Conservation (phyloP, 371 early-diverging fungal species). For the Mortierella sp. region DNA sequence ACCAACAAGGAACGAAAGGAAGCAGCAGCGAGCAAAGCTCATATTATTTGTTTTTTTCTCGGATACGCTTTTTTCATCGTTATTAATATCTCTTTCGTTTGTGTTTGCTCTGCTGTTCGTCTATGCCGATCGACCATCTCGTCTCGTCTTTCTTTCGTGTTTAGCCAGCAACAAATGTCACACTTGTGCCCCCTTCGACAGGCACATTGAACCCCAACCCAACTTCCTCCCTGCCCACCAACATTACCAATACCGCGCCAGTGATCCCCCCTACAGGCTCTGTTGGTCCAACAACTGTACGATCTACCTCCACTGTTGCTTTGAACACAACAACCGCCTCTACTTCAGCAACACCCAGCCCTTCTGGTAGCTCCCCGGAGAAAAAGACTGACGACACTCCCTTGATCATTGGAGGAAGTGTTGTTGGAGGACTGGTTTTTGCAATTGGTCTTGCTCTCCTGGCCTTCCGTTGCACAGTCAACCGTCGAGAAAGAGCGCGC, state of each 20-base stretch:
- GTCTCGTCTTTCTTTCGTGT: background rate
- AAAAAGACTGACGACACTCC: background rate
- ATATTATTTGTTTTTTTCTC: background rate
- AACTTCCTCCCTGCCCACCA: background rate
- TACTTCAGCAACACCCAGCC: background rate
- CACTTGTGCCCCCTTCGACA: background rate
- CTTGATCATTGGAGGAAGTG: slow-evolving; percentile 24
- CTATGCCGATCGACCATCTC: slow-evolving; percentile 7
- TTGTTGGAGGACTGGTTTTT: slow-evolving; percentile 47
- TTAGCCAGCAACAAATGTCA: background rate
- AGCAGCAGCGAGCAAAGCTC: background rate
- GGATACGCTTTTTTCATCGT: background rate
- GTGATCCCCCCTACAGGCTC: background rate
- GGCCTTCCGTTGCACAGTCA: slow-evolving; percentile 33
- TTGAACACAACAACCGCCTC: slow-evolving; percentile 1
- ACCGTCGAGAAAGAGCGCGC: slow-evolving; percentile 28
- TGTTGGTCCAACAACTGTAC: background rate
- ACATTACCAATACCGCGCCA: background rate
- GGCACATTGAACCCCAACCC: background rate
- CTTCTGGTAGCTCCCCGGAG: background rate
- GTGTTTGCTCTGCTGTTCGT: background rate
- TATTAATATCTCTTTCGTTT: slow-evolving; percentile 5
- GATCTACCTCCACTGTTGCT: background rate
- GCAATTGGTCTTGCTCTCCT: slow-evolving; percentile 38
- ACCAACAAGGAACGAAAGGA: background rate